Base-by-base conservation (phyloP, 768 basidiomycete species). In the Leccinellum albellum region DNA sequence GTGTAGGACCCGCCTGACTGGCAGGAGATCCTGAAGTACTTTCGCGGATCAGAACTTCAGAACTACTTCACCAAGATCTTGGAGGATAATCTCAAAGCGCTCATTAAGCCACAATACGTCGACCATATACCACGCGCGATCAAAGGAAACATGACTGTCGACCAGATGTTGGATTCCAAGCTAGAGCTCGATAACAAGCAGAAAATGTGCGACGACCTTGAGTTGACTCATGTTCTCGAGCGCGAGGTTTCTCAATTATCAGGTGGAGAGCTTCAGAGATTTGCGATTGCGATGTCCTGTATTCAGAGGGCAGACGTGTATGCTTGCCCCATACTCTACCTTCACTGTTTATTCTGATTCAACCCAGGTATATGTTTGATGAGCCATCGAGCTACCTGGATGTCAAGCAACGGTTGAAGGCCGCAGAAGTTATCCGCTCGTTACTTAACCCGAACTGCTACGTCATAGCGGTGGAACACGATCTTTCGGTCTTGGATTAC, bases 1-100 rank as follows among this genome's bases (percentile, higher is more conserved):
- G 10, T 49, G 29, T 59, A 94, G 92, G 92, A 97, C 70, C 97
- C 97, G 21, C 97, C 97, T 17, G 97, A 98, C 70, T 99, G 97
- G 97, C 88, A 93, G 71, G 97, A 98, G 70, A 98, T 99, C 63
- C 77, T 99, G 51, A 96, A 96, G 74, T 90, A 99, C 72, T 99
- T 98, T 82, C 88, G 97, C 61, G 97, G 97, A 52, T 98, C 95
- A 6, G 97, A 98, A 75, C 82, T 99, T 24, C 97, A 99, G 71
- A 99, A 99, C 72, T 99, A 98, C 78, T 99, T 99, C 75, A 98
- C 97, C 51, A 98, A 98, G 75, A 94, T 98, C 6, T 81, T 99
- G 20, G 97, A 98, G 74, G 97, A 99, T 74, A 94, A 99, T 69
- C 78, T 98, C 70, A 98, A 98, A 78, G 95, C 97, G 1, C 83